A percentile compares a stretch with the other conserved stretches of the same genome.
Evolutionary conservation across 371 early-diverging fungal genomes (phyloP).

Genomic region (Lichtheimia ornata): DNA sequence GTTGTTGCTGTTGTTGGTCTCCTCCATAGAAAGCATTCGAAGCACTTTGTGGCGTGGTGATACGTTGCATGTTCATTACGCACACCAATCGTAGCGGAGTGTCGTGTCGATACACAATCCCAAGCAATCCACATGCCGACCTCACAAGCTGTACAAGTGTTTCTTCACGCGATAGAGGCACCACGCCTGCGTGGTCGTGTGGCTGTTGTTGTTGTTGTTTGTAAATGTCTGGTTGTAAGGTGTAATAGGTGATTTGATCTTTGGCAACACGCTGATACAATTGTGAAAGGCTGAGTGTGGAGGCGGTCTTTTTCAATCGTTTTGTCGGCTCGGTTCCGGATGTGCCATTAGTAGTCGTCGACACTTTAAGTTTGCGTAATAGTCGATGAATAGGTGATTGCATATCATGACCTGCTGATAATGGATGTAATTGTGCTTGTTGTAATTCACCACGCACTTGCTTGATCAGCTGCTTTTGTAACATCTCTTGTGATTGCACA

Average conservation of each 20-base stretch:
- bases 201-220: too few relatives aligned
- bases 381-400: constrained; percentile 35
- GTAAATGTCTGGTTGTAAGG: not conserved
- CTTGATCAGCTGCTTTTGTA: constrained; percentile 34
- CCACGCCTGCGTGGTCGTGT: constrained; percentile 9
- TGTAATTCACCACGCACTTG: constrained; percentile 29
- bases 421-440: constrained; percentile 28
- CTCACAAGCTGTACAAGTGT: constrained; percentile 36
- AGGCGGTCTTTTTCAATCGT: constrained; percentile 33
- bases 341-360: not conserved
- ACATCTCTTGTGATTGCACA: constrained; percentile 29
- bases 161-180: constrained; percentile 19
- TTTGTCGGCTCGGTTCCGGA: constrained; percentile 12
- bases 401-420: constrained; percentile 13
- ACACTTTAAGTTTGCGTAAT: constrained; percentile 32
- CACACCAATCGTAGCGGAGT: constrained; percentile 30
- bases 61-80: constrained; percentile 31
- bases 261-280: constrained; percentile 41
- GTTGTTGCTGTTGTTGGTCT: not conserved
- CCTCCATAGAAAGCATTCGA: constrained; percentile 3
- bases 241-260: constrained; percentile 43
- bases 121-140: constrained; percentile 41
- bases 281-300: constrained; percentile 36
- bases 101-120: constrained; percentile 41
- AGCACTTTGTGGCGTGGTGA: constrained; percentile 1